Conservation (phyloP, 2,329 filamentous ascomycete genomes). For the Chaetoscypha palmicola region DNA sequence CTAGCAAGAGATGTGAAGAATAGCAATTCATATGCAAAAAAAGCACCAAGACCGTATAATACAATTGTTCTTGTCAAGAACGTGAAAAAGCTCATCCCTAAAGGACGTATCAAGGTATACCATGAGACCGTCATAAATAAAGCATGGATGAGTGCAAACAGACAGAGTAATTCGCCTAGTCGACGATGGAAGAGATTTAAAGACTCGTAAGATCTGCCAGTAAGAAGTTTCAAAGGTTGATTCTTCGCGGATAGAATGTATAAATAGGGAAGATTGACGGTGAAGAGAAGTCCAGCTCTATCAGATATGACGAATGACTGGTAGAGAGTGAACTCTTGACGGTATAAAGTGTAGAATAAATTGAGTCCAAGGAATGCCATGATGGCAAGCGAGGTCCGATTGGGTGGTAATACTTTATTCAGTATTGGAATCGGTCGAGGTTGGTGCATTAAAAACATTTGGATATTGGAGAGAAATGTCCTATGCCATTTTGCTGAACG, state of each 20-base stretch:
- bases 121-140: constrained; percentile 47
- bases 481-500: constrained; percentile 1
- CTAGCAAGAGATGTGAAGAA: constrained; percentile 54
- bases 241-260: constrained; percentile 62
- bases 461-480: constrained; percentile 14
- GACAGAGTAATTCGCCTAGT: constrained; percentile 54
- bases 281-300: constrained; percentile 33
- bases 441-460: constrained; percentile 45
- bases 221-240: constrained; percentile 53
- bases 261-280: constrained; percentile 44
- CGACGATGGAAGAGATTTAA: constrained; percentile 60
- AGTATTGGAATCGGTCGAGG: constrained; percentile 49
- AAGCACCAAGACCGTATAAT: constrained; percentile 46
- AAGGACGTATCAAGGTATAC: constrained; percentile 43
- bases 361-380: constrained; percentile 46
- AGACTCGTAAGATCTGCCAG: constrained; percentile 58
- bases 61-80: constrained; percentile 48
- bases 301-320: constrained; percentile 46
- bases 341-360: constrained; percentile 50
- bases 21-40: constrained; percentile 52
- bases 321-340: constrained; percentile 39
- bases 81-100: constrained; percentile 41
- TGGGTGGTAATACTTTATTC: constrained; percentile 50
- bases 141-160: constrained; percentile 51
- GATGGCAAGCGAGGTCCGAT: constrained; percentile 47